phyloP scores from a whole-genome alignment of 2,329 filamentous ascomycete genomes.

The Ciborinia camelliae region DNA sequence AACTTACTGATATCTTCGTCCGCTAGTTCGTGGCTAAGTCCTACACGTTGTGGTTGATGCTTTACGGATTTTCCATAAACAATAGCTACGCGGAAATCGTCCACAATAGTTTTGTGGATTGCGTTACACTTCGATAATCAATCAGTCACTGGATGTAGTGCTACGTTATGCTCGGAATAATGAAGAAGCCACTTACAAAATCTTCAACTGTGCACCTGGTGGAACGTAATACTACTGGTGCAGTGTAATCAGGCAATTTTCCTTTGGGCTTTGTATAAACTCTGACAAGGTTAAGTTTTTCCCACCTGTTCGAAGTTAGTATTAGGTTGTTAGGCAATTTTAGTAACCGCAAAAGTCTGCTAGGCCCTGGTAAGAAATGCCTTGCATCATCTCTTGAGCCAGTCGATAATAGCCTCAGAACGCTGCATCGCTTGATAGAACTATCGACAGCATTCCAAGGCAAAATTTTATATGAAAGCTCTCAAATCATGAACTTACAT shows the following conservation, averaged over 20 bases:
- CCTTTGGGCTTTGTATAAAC: slow-evolving; percentile 99
- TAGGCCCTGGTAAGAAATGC: slow-evolving; percentile 3
- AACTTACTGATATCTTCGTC: slow-evolving; percentile 82
- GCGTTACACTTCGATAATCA: slow-evolving; percentile 73
- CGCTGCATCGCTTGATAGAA: background rate
- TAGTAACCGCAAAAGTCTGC: background rate
- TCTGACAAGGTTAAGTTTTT: slow-evolving; percentile 84
- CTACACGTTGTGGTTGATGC: slow-evolving; percentile 95
- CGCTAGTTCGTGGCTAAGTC: slow-evolving; percentile 82
- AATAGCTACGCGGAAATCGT: slow-evolving; percentile 92
- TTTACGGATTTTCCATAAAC: slow-evolving; percentile 98
- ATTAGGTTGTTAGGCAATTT: background rate
- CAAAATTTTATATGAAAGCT: slow-evolving; percentile 1
- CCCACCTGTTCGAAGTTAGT: slow-evolving; percentile 59
- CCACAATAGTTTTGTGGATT: slow-evolving; percentile 93
- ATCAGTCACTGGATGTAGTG: slow-evolving; percentile 18
- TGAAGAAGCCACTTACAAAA: slow-evolving; percentile 65
- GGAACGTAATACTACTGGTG: slow-evolving; percentile 83
- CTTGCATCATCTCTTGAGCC: slow-evolving; percentile 1
- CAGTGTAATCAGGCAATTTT: slow-evolving; percentile 84
- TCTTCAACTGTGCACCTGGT: slow-evolving; percentile 88
- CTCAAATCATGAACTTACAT: slow-evolving; percentile 56
- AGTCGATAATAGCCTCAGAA: background rate
- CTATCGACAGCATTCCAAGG: background rate
- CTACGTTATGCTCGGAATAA: slow-evolving; percentile 12